Evolutionary conservation across 345 rosid genomes (phyloP), one percentile per base, ranked within the genome.

Genomic region (Melaleuca alternifolia): DNA sequence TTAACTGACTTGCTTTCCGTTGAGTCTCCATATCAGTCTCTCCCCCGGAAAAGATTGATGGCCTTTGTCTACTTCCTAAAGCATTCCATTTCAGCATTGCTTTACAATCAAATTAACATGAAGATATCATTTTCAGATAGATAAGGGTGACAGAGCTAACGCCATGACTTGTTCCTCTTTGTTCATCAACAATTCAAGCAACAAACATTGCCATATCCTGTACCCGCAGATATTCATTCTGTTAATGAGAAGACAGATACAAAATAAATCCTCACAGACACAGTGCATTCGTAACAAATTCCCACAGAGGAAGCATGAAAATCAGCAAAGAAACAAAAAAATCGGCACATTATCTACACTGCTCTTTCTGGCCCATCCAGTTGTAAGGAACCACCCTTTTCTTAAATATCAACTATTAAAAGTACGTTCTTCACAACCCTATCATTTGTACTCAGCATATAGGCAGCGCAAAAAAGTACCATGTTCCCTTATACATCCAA

Each of bases 1-100:
- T 92, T 86, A 95, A 86, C 85, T 93, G 96, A 83, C 92, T 91
- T 54, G 91, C 88, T 89, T 92, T 95, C 88, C 88, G 91, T 85
- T 88, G 90, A 54, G 62, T 77, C 84, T 91, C 89, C 84, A 90
- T n/a, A 89, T 85, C 87, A 62, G 84, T 88, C 65, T 85, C 92
- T 89, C 86, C 91, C 28, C 84, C 54, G 37, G 89, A 23, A 90
- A 88, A 77, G 93, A 89, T 12, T 76, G 87, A 75, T 86, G 62
- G 85, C 84, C 89, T 82, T 87, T 86, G 85, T 92, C 93, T 61
- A 87, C 90, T 87, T 91, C 93, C 96, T 92, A 91, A 87, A 89
- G 87, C 84, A 92, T 85, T 84, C 54, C 87, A 77, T 86, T 88
- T 90, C 86, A 89, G 91, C 87, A 61, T 71, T 54, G 37, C 6